Conservation (phyloP, 768 basidiomycete species). For the Tremella fuciformis region DNA sequence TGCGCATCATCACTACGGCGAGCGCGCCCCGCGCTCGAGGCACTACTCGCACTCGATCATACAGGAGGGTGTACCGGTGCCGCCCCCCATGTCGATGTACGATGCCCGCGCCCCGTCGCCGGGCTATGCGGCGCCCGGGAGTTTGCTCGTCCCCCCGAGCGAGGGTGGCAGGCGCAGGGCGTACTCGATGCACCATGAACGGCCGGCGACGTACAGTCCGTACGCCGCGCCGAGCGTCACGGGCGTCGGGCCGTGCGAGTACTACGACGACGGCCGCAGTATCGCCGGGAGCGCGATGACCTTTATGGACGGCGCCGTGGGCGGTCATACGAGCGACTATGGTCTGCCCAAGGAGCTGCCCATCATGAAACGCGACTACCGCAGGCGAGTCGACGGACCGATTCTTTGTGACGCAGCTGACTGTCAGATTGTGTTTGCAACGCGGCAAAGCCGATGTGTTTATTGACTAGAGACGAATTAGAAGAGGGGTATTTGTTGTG, state of each 20-base stretch:
- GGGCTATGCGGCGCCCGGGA: neutral
- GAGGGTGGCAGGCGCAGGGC: slow-evolving; percentile 17
- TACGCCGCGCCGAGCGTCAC: slow-evolving; percentile 14
- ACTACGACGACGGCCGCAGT: slow-evolving; percentile 41
- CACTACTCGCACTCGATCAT: neutral
- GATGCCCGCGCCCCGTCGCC: slow-evolving; percentile 9
- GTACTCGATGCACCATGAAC: slow-evolving; percentile 23
- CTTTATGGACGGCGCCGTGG: slow-evolving; percentile 43
- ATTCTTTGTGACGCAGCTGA: slow-evolving; percentile 8
- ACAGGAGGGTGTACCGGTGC: neutral
- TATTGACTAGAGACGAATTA: slow-evolving; percentile 34
- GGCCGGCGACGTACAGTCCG: neutral
- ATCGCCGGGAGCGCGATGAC: slow-evolving; percentile 35
- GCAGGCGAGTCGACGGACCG: slow-evolving; percentile 24
- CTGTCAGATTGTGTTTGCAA: slow-evolving; percentile 39
- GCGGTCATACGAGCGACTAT: slow-evolving; percentile 40
- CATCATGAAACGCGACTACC: slow-evolving; percentile 36
- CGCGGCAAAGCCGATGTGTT: slow-evolving; percentile 46
- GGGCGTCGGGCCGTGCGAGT: slow-evolving; percentile 9
- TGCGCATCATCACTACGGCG: neutral
- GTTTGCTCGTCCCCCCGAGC: neutral
- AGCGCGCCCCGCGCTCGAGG: neutral
- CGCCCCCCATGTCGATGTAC: slow-evolving; percentile 4
- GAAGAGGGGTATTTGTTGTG: too few species aligned
- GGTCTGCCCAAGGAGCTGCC: slow-evolving; percentile 42